These are phyloP conservation scores for Penicillium italicum DNA, from an alignment of 2,329 filamentous ascomycete species.

Conservation along the genomic window DNA sequence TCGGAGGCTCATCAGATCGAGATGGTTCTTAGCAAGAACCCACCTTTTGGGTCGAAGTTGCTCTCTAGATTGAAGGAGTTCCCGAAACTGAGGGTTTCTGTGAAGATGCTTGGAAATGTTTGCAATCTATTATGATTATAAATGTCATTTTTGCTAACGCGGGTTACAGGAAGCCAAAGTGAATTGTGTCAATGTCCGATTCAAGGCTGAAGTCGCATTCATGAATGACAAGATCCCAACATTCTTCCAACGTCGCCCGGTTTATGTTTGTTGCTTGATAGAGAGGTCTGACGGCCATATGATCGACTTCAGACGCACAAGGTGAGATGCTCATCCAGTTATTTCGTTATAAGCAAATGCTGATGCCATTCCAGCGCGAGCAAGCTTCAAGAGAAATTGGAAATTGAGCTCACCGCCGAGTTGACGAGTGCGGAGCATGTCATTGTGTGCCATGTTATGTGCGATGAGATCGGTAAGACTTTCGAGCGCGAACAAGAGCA, in stretches of 20 bases:
- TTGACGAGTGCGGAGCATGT: conserved; percentile 54
- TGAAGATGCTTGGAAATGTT: conserved; percentile 51
- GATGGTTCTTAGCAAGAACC: conserved; percentile 69
- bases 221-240: conserved; percentile 61
- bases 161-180: conserved; percentile 31
- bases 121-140: conserved; percentile 27
- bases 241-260: conserved; percentile 60
- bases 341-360: conserved; percentile 14
- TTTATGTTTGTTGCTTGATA: conserved; percentile 70
- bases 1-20: conserved; percentile 72
- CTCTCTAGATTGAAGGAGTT: conserved; percentile 65
- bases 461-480: conserved; percentile 70
- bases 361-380: conserved; percentile 50
- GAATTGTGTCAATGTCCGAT: conserved; percentile 52
- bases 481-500: not conserved
- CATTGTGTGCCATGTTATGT: conserved; percentile 69
- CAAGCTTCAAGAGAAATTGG: conserved; percentile 60
- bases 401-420: conserved; percentile 58
- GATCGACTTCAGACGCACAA: conserved; percentile 63
- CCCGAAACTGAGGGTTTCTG: conserved; percentile 60
- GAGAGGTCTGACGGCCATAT: conserved; percentile 67
- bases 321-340: conserved; percentile 36
- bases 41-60: conserved; percentile 73
- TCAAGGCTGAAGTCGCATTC: conserved; percentile 68
- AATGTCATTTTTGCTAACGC: conserved; percentile 10